Conservation (phyloP, 257 asterid species). For the Misopates orontium region DNA sequence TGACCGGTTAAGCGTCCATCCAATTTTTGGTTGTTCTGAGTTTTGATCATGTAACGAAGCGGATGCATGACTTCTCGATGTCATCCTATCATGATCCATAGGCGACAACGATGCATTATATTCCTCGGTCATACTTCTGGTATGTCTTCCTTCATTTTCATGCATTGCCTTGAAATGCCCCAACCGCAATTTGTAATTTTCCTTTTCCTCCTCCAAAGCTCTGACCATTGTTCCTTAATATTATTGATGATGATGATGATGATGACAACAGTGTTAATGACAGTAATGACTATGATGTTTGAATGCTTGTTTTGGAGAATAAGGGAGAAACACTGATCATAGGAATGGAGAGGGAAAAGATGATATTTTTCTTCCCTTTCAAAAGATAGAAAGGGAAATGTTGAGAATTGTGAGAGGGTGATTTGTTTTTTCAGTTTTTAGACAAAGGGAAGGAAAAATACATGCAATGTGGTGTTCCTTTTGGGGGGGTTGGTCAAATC, state of each 20-base stretch:
- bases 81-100: slow-evolving; percentile 26
- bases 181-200: slow-evolving; percentile 25
- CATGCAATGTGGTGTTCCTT: slow-evolving; percentile 1
- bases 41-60: slow-evolving; percentile 21
- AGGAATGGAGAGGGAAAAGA: slow-evolving; percentile 16
- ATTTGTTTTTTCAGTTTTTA: not conserved
- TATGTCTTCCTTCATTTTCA: slow-evolving; percentile 28
- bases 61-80: slow-evolving; percentile 42
- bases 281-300: no score
- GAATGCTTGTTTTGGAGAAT: not conserved
- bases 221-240: slow-evolving; percentile 26
- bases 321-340: not conserved
- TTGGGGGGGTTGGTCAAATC: not conserved
- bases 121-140: slow-evolving; percentile 29
- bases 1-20: slow-evolving; percentile 19
- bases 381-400: slow-evolving; percentile 20
- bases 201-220: slow-evolving; percentile 46
- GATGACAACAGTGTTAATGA: no score
- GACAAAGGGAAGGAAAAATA: not conserved
- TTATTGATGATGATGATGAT: not conserved
- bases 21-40: slow-evolving; percentile 5
- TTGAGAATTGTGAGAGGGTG: not conserved
- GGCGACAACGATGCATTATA: slow-evolving; percentile 17
- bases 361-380: slow-evolving; percentile 13
- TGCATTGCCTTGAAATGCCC: slow-evolving; percentile 36